A percentile compares a stretch with the other conserved stretches of the same genome.
Evolutionary conservation across 2,329 filamentous ascomycete genomes (phyloP).

Genomic region (Pseudocercospora fuligena): DNA sequence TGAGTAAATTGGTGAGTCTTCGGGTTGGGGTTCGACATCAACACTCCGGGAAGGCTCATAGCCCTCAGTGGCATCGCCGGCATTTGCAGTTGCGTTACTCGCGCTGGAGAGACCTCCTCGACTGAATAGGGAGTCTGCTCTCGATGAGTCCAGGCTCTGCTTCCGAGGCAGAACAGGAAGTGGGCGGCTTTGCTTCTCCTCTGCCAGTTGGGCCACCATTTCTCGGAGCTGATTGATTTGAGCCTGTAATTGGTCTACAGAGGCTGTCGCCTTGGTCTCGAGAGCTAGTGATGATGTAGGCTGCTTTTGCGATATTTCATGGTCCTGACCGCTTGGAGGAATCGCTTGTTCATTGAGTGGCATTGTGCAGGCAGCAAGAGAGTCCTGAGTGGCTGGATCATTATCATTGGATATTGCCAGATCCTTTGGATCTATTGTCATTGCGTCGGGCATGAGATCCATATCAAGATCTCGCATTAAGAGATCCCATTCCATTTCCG

Average conservation of each 20-base stretch:
- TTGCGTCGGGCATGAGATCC: not conserved
- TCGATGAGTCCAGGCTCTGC: not conserved
- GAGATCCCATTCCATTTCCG: not conserved
- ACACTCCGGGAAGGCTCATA: not conserved
- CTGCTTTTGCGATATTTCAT: not conserved
- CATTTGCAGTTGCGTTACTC: not conserved
- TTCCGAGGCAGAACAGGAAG: not conserved
- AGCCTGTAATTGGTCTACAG: slow-evolving; percentile 2
- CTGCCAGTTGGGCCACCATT: slow-evolving; percentile 3
- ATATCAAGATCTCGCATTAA: not conserved
- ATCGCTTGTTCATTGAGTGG: not conserved
- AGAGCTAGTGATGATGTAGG: not conserved
- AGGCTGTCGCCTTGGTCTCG: not conserved
- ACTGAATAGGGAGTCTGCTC: not conserved
- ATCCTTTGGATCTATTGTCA: slow-evolving; percentile 2
- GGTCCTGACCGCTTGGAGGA: not conserved
- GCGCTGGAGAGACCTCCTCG: not conserved
- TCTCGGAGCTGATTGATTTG: slow-evolving; percentile 5
- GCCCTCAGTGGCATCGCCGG: not conserved
- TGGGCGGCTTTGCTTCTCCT: not conserved
- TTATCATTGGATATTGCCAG: not conserved
- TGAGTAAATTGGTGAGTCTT: slow-evolving; percentile 5
- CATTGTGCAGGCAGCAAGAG: not conserved
- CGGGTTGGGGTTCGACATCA: not conserved
- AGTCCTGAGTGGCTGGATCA: not conserved